Conservation (phyloP, 192 early-diverging fungal species). For the Martensiomyces pterosporus region DNA sequence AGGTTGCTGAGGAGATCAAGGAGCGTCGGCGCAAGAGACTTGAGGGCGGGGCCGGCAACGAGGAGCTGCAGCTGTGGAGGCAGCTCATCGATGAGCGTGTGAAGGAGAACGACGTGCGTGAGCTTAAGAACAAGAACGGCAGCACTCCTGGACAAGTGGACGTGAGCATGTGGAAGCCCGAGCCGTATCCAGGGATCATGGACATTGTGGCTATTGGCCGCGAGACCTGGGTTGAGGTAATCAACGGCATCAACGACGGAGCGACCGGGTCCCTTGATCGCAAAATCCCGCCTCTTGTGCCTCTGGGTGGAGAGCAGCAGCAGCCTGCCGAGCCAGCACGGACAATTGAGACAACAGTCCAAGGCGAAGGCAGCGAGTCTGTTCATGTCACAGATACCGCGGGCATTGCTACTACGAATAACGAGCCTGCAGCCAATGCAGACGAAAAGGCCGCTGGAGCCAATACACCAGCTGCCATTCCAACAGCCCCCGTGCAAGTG, state of each 20-base stretch:
- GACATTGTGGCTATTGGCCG: slow-evolving; percentile 46
- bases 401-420: slow-evolving; percentile 5
- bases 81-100: slow-evolving; percentile 33
- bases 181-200: slow-evolving; percentile 41
- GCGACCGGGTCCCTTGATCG: slow-evolving; percentile 36
- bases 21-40: slow-evolving; percentile 37
- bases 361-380: slow-evolving; percentile 1
- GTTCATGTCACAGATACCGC: slow-evolving; percentile 26
- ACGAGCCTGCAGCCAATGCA: neutral
- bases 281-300: slow-evolving; percentile 24
- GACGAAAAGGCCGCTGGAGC: too few relatives aligned
- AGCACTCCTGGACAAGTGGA: slow-evolving; percentile 24
- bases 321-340: slow-evolving; percentile 11
- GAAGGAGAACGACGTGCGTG: slow-evolving; percentile 31
- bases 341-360: slow-evolving; percentile 12
- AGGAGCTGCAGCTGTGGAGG: slow-evolving; percentile 40
- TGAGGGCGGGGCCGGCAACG: slow-evolving; percentile 26
- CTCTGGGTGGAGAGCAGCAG: slow-evolving; percentile 22
- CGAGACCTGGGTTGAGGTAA: slow-evolving; percentile 42
- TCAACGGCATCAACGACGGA: slow-evolving; percentile 48
- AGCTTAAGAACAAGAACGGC: slow-evolving; percentile 16
- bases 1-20: slow-evolving; percentile 41
- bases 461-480: too few relatives aligned
- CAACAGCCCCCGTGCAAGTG: too few relatives aligned
- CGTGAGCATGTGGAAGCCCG: slow-evolving; percentile 37